Conservation (phyloP, 225 moss, liverwort and hornwort species). For the Marchantia paleacea region DNA sequence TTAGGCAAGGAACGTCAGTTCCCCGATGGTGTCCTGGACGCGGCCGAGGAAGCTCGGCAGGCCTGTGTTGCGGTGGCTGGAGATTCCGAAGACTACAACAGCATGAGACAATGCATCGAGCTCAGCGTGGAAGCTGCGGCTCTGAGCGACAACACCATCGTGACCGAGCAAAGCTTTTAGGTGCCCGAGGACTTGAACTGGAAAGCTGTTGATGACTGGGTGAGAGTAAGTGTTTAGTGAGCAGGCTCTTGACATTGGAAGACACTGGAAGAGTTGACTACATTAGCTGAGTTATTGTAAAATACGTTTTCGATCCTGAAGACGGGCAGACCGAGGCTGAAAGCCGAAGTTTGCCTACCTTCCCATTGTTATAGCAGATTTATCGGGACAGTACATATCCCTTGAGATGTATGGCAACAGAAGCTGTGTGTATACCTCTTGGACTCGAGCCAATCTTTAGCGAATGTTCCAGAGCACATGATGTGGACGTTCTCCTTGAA, state of each 20-base stretch:
- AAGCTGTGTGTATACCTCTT: neutral
- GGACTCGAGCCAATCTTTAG: neutral
- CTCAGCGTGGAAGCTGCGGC: constrained; percentile 65
- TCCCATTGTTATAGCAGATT: neutral
- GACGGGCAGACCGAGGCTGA: neutral
- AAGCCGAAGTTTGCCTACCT: neutral
- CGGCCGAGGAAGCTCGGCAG: constrained; percentile 46
- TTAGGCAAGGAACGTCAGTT: constrained; percentile 19
- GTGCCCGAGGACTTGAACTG: neutral
- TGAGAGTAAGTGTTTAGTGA: too few species aligned
- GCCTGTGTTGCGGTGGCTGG: constrained; percentile 57
- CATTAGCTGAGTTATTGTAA: constrained; percentile 11
- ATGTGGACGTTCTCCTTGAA: neutral
- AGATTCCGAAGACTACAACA: constrained; percentile 38
- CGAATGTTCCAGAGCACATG: neutral
- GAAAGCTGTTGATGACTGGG: neutral
- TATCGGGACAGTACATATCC: neutral
- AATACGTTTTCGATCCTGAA: constrained; percentile 1
- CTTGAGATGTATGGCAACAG: neutral
- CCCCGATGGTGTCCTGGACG: constrained; percentile 53
- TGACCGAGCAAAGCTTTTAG: constrained; percentile 61
- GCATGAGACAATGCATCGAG: constrained; percentile 50
- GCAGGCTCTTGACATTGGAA: neutral
- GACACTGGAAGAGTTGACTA: too few species aligned
- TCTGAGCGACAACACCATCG: constrained; percentile 49